phyloP scores from a whole-genome alignment of 1,284 basidiomycete species.

The Cutaneotrichosporon daszewskae region DNA sequence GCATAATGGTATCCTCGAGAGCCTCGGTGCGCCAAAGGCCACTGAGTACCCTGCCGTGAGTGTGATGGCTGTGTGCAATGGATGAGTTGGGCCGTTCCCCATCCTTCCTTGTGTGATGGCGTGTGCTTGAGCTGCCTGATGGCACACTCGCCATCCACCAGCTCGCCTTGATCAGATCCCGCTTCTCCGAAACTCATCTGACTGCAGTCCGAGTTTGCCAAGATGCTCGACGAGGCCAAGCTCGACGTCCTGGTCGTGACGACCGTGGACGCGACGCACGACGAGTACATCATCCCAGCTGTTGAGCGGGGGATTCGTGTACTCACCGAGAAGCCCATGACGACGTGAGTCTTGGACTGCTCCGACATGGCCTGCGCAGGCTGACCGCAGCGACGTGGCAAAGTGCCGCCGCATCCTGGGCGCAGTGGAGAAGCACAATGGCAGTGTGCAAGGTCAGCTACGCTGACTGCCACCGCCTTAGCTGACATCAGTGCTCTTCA shows the following conservation, averaged over 20 bases:
- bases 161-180: no score
- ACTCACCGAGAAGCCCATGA: constrained; percentile 57
- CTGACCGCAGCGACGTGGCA: constrained; percentile 45
- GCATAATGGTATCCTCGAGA: constrained; percentile 52
- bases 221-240: constrained; percentile 53
- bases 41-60: constrained; percentile 26
- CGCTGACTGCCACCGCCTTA: not conserved
- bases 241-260: constrained; percentile 55
- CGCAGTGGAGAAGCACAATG: constrained; percentile 47
- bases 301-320: constrained; percentile 45
- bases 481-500: constrained; percentile 33
- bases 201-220: constrained; percentile 47
- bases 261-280: constrained; percentile 55
- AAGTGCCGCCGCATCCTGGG: constrained; percentile 53
- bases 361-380: no score
- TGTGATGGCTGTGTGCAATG: no score
- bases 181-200: not conserved
- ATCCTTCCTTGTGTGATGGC: no score
- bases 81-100: no score
- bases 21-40: constrained; percentile 42
- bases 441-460: constrained; percentile 44
- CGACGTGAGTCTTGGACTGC: constrained; percentile 44
- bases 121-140: no score
- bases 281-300: constrained; percentile 51
- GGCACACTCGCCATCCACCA: no score